phyloP scores from a whole-genome alignment of 2,329 filamentous ascomycete genomes.

The Cladophialophora yegresii region DNA sequence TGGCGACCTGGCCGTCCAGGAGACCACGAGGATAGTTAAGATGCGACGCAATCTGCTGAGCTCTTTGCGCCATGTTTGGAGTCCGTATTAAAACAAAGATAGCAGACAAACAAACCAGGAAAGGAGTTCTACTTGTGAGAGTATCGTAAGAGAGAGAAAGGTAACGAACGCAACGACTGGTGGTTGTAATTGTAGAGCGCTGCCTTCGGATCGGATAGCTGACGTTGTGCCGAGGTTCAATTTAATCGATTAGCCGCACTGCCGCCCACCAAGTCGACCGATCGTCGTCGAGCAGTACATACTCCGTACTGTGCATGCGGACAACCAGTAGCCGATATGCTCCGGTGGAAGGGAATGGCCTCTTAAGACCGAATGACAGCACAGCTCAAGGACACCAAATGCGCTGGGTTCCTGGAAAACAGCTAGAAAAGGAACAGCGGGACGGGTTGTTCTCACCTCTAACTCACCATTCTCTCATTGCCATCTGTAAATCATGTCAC shows the following conservation, averaged over 20 bases:
- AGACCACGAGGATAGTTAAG: slow-evolving; percentile 81
- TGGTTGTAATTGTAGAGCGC: neutral
- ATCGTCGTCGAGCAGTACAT: no score
- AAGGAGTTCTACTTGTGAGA: neutral
- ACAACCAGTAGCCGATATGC: neutral
- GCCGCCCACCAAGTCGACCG: neutral
- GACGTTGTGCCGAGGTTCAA: neutral
- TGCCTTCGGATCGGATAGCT: neutral
- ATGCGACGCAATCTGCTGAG: slow-evolving; percentile 69
- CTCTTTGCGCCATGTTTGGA: slow-evolving; percentile 33
- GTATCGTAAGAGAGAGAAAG: neutral
- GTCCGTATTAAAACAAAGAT: neutral
- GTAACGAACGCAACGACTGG: neutral
- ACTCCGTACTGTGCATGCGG: neutral
- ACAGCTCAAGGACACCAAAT: neutral
- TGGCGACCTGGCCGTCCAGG: slow-evolving; percentile 76
- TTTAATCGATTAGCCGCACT: neutral
- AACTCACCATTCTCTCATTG: neutral
- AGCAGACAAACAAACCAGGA: neutral
- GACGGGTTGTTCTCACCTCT: neutral
- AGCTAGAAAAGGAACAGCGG: neutral
- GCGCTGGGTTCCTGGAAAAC: neutral
- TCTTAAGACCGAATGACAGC: neutral
- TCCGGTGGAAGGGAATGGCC: neutral
- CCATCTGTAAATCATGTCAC: slow-evolving; percentile 6